Evolutionary conservation across 1,284 basidiomycete genomes (phyloP).

Genomic region (Puccinia triticina): DNA sequence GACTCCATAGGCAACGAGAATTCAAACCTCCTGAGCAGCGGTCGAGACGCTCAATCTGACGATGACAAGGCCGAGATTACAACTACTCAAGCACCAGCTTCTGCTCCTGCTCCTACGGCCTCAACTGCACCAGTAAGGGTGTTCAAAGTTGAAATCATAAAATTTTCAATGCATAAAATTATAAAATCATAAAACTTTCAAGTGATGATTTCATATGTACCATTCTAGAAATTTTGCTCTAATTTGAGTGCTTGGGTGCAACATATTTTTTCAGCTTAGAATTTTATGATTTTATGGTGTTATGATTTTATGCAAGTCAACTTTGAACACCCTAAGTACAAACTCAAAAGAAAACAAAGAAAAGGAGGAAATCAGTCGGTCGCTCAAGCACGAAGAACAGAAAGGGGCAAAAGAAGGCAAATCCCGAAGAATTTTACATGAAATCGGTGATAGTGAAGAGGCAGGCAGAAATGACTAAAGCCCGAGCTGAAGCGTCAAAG

Average conservation of each 20-base stretch:
- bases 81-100: neutral
- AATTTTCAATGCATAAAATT: too few relatives aligned
- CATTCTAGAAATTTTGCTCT: too few relatives aligned
- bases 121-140: neutral
- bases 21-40: neutral
- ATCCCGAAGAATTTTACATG: constrained; percentile 2
- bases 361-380: neutral
- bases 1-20: neutral
- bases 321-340: too few relatives aligned
- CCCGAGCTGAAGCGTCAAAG: neutral
- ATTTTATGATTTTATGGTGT: too few relatives aligned
- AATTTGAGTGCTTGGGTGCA: too few relatives aligned
- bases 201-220: too few relatives aligned
- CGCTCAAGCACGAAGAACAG: neutral
- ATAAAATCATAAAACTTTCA: too few relatives aligned
- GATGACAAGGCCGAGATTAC: neutral
- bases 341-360: neutral
- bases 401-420: neutral
- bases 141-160: too few relatives aligned
- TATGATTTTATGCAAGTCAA: too few relatives aligned
- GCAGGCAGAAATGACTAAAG: constrained; percentile 14
- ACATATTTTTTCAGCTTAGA: too few relatives aligned
- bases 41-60: neutral
- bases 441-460: neutral
- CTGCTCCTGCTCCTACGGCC: neutral